Percentiles rank a stretch among this genome's conserved stretches.
Evolutionary conservation across 164 flowering plant genomes (phyloP).

Genomic region (Malania oleifera): DNA sequence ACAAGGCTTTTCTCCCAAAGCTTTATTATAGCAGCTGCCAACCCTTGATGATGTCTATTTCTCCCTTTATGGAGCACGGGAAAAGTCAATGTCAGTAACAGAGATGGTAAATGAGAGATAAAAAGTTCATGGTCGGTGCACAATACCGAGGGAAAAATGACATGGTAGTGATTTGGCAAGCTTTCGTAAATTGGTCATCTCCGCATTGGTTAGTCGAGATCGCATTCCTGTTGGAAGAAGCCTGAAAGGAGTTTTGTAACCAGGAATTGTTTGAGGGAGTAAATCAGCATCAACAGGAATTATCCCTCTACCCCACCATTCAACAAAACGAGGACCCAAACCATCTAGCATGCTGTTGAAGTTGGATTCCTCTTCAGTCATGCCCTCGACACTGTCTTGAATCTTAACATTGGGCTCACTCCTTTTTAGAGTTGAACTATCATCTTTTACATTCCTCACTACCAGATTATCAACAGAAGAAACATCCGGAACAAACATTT

Average conservation of each 20-base stretch:
- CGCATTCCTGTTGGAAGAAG: slow-evolving; percentile 93
- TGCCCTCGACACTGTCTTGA: slow-evolving; percentile 23
- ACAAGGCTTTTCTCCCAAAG: slow-evolving; percentile 94
- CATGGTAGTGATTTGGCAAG: slow-evolving; percentile 85
- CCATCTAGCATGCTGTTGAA: slow-evolving; percentile 71
- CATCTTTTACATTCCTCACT: slow-evolving; percentile 8
- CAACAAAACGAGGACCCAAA: slow-evolving; percentile 91
- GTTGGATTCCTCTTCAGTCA: slow-evolving; percentile 78
- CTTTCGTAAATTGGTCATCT: slow-evolving; percentile 81
- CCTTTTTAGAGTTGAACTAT: slow-evolving; percentile 25
- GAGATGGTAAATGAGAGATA: background rate
- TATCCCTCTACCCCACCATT: slow-evolving; percentile 98
- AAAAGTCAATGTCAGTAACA: slow-evolving; percentile 4
- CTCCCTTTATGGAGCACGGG: slow-evolving; percentile 51
- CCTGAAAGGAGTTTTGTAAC: slow-evolving; percentile 87
- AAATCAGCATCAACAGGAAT: slow-evolving; percentile 96
- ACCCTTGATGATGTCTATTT: slow-evolving; percentile 92
- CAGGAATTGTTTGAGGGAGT: slow-evolving; percentile 80
- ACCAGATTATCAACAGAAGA: slow-evolving; percentile 30
- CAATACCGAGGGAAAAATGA: slow-evolving; percentile 96
- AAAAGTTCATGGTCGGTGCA: slow-evolving; percentile 2
- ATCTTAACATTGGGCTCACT: slow-evolving; percentile 16
- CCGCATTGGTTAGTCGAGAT: slow-evolving; percentile 73
- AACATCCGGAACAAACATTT: slow-evolving; percentile 67
- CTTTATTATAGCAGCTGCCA: slow-evolving; percentile 83